Base-by-base conservation (phyloP, 768 basidiomycete species). In the Leccinum disarticulatum region DNA sequence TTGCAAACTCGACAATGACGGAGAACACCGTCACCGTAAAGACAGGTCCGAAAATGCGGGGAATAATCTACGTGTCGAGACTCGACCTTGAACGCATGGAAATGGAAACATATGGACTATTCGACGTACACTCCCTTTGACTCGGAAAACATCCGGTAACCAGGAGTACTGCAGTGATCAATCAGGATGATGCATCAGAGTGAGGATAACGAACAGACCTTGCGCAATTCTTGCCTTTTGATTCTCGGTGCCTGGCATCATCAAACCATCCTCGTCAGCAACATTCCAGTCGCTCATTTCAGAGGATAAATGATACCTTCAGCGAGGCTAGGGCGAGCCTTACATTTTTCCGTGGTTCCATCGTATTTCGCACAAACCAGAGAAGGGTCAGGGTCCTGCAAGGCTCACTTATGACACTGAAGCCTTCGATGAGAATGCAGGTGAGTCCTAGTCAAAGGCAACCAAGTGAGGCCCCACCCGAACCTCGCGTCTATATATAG, bases 61-160 rank as follows among this genome's bases (percentile, higher is more conserved):
- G 70, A 36, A 94, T 81, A 61, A 95, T 87, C 86, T 94, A 53
- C 6, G 48, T 17, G 49, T 54, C 19, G 33, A 35, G 33, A 35
- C 13, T 35, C 33, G 15, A 30, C 46, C 58, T 35, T 70, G 61
- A 59, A 43, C 35, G 36, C 50, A n/a, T 41, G 54, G 38, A 52
- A 46, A 36, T 48, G 27, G 22, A 52, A 46, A 52, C 17, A 50
- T 25, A 17, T n/a, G 54, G 50, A 30, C 25, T 47, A 38, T 10
- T 65, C 14, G 17, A 78, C 87, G 65, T 71, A 93, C 90, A 63
- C 88, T 92, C 64, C 91, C 90, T 79, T 93, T 86, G 62, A 94
- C 57, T 43, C 93, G 84, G 48, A 95, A 78, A 19, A 95, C 90
- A 73, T 95, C 93, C 2, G 93, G 91, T 13, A 95, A 77, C 93